Base-by-base conservation (phyloP, 1,284 basidiomycete genomes). In the Ustilago shanxiensis region DNA sequence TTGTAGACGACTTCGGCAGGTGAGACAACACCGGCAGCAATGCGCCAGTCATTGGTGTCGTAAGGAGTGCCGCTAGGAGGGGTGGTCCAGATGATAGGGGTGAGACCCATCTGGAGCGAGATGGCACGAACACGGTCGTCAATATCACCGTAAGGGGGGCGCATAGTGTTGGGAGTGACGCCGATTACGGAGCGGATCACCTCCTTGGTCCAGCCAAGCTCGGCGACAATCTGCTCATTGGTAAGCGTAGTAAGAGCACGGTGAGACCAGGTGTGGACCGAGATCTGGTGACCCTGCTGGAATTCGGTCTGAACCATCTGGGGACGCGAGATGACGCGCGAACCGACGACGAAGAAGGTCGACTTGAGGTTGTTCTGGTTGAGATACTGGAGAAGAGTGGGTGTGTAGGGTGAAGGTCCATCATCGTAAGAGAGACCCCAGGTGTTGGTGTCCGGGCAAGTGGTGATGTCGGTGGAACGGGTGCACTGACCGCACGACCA, bases 271-370 rank as follows among this genome's bases (percentile, higher is more conserved):
- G 89, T 89, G 85, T 81, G 74, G 65, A 81, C 74, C 71, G 73
- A 70, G 26, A 69, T 72, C 74, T 80, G 78, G 75, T 79, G 74
- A 51, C 80, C 94, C 92, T 60, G 88, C 91, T 94, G 92, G 88
- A 95, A 94, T 86, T 95, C 93, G 73, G 92, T 91, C 56, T 92
- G 87, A 22, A 97, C 89, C 79, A 95, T 90, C 18, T 89, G 85
- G 6, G 95, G 93, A 65, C 91, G 89, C 69, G 93, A 92, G 73
- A 96, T 90, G 74, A 93, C 92, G 77, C 95, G 93, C 33, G 94
- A 95, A 60, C 95, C 95, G 22, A 97, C 92, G 53, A 94, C 91
- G 88, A 96, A 98, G 89, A 98, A 97, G 3, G 95, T 97, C 6
- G 94, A 90, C 24, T 87, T 89, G 78, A 96, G 83, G 62, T 91